These are phyloP conservation scores for Aureobasidium sp. DNA, from an alignment of 2,329 filamentous ascomycete species.

Conservation along the genomic window DNA sequence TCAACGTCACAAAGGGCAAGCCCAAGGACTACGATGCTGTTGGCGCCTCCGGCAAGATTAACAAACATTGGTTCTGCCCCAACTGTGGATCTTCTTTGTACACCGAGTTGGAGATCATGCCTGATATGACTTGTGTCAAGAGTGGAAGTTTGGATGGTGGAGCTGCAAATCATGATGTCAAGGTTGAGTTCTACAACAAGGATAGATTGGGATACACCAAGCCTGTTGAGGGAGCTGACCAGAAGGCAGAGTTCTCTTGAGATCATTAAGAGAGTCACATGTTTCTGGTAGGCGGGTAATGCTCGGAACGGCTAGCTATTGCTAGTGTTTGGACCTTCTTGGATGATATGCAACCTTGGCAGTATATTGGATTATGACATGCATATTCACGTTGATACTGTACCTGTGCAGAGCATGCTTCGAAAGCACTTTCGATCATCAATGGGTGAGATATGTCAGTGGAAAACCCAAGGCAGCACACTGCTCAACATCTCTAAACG, in stretches of 20 bases:
- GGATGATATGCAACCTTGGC: not conserved
- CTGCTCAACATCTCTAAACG: constrained; percentile 14
- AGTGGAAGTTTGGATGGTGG: constrained; percentile 46
- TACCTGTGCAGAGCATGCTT: no score
- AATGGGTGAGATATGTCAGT: not conserved
- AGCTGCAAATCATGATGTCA: constrained; percentile 38
- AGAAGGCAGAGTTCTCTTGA: constrained; percentile 34
- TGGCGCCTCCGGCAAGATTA: constrained; percentile 47
- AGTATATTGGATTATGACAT: not conserved
- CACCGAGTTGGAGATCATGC: constrained; percentile 48
- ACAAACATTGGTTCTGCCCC: constrained; percentile 50
- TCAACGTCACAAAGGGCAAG: constrained; percentile 45
- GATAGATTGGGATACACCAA: constrained; percentile 42
- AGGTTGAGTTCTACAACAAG: constrained; percentile 48
- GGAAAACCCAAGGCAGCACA: constrained; percentile 11
- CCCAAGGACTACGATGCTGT: constrained; percentile 42
- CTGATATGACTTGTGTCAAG: constrained; percentile 45
- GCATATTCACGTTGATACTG: not conserved
- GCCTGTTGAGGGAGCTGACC: constrained; percentile 40
- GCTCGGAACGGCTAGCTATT: not conserved
- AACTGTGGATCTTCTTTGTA: constrained; percentile 47
- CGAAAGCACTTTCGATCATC: not conserved
- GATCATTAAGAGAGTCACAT: not conserved
- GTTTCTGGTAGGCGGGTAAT: not conserved
- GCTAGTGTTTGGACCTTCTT: not conserved